Conservation (phyloP, 305 asterid species). For the Fraxinus albicans region DNA sequence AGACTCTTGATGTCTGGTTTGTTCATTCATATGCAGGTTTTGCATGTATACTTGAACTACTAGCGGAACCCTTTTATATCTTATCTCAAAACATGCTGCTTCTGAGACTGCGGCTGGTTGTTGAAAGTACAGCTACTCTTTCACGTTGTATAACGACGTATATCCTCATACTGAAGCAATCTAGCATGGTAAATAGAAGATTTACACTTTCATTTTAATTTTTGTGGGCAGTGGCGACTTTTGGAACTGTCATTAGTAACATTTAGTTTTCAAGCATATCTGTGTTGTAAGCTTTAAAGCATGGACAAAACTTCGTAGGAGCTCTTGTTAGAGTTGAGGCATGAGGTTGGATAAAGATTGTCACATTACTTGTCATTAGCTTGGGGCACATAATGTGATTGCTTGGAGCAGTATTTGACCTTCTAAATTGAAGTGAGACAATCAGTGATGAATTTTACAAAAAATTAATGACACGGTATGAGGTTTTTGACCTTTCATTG, state of each 20-base stretch:
- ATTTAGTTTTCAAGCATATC: constrained; percentile 11
- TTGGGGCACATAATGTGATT: not conserved
- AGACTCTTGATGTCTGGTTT: constrained; percentile 3
- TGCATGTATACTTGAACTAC: constrained; percentile 83
- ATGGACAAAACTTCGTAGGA: not conserved
- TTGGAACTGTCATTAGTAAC: not conserved
- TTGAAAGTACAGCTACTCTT: constrained; percentile 79
- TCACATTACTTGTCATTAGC: not conserved
- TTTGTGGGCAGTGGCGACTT: not conserved
- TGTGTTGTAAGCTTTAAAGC: constrained; percentile 3
- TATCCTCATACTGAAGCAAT: constrained; percentile 66
- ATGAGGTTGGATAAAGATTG: not conserved
- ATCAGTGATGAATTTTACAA: constrained; percentile 1
- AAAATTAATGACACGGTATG: not conserved
- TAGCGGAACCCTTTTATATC: constrained; percentile 91
- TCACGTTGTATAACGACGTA: constrained; percentile 72
- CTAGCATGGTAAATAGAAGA: constrained; percentile 49
- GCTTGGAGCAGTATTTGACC: not conserved
- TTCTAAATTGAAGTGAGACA: constrained; percentile 12
- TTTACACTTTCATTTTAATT: not conserved
- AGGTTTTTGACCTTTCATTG: not conserved
- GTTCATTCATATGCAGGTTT: constrained; percentile 54
- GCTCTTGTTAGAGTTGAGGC: not conserved
- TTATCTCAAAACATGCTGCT: constrained; percentile 83
- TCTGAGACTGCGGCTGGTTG: constrained; percentile 79